Percentiles rank a stretch among this genome's conserved stretches.
phyloP scores from a whole-genome alignment of 2,329 filamentous ascomycete genomes.

The Paraconiothyrium sp. region DNA sequence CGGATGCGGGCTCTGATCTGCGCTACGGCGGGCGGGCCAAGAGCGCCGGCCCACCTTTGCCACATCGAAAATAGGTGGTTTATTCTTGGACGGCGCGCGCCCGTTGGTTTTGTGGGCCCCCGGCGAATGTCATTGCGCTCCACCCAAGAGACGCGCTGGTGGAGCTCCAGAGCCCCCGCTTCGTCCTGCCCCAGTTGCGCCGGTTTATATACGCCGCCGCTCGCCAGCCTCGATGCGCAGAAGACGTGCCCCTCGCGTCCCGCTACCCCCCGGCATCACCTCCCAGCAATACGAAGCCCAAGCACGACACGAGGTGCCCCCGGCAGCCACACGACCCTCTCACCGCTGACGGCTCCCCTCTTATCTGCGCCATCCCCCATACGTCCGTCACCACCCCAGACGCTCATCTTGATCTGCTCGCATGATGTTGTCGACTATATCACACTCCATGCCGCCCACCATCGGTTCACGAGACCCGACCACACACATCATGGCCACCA shows the following conservation, averaged over 20 bases:
- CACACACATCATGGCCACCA: slow-evolving; percentile 37
- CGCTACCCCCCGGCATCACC: slow-evolving; percentile 10
- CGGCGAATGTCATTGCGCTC: background rate
- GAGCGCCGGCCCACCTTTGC: background rate
- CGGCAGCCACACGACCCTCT: background rate
- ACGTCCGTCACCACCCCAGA: slow-evolving; percentile 19
- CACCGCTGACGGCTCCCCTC: slow-evolving; percentile 17
- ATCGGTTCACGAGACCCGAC: slow-evolving; percentile 40
- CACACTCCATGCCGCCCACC: slow-evolving; percentile 42
- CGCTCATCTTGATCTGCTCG: slow-evolving; percentile 16
- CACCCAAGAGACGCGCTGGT: background rate
- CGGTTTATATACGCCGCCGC: slow-evolving; percentile 13
- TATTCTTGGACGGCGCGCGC: slow-evolving; percentile 3
- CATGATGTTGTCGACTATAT: slow-evolving; percentile 51
- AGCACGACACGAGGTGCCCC: slow-evolving; percentile 15
- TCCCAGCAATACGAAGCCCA: slow-evolving; percentile 21
- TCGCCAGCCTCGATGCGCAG: background rate
- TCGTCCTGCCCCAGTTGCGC: slow-evolving; percentile 2
- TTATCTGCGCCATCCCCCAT: slow-evolving; percentile 22
- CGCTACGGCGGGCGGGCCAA: slow-evolving; percentile 3
- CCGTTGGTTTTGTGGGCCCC: background rate
- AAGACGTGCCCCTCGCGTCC: slow-evolving; percentile 7
- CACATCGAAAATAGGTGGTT: slow-evolving; percentile 4
- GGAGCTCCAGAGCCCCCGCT: background rate
- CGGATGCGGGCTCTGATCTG: background rate